phyloP scores from a whole-genome alignment of 2,329 filamentous ascomycete species.

The Cadophora sp. region DNA sequence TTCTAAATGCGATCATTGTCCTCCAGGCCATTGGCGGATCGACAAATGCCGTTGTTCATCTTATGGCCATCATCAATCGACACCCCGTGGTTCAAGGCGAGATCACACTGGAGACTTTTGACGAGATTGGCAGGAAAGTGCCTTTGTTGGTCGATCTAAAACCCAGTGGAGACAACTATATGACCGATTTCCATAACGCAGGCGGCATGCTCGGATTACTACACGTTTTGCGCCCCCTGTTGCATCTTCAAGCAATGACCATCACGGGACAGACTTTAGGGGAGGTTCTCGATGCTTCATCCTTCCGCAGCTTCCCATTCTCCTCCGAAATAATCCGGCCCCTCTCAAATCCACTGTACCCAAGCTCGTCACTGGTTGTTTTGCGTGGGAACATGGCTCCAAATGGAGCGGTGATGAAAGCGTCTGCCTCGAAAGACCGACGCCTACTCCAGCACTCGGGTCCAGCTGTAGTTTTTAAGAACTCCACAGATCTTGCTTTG shows the following conservation, averaged over 20 bases:
- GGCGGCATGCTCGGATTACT: conserved; percentile 58
- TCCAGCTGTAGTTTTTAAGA: conserved; percentile 55
- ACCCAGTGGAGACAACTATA: conserved; percentile 59
- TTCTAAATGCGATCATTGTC: conserved; percentile 54
- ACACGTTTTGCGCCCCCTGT: conserved; percentile 53
- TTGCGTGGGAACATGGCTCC: conserved; percentile 56
- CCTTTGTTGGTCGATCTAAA: conserved; percentile 59
- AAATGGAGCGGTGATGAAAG: conserved; percentile 56
- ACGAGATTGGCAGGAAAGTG: conserved; percentile 54
- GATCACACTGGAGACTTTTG: conserved; percentile 54
- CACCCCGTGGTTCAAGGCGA: conserved; percentile 54
- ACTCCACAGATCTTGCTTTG: conserved; percentile 52
- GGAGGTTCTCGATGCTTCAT: conserved; percentile 51
- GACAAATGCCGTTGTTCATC: conserved; percentile 52
- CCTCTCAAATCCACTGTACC: conserved; percentile 53
- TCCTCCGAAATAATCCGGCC: conserved; percentile 53
- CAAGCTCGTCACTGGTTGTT: conserved; percentile 53
- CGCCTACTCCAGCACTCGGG: conserved; percentile 53
- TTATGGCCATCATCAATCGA: conserved; percentile 55
- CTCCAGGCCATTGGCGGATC: conserved; percentile 53
- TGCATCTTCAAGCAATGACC: conserved; percentile 54
- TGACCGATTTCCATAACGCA: conserved; percentile 61
- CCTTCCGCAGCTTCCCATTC: conserved; percentile 51
- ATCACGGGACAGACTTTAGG: conserved; percentile 56
- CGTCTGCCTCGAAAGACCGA: conserved; percentile 56